Base-by-base conservation (phyloP, 805 yeast species). In the Saccharomycopsis schoenii region DNA sequence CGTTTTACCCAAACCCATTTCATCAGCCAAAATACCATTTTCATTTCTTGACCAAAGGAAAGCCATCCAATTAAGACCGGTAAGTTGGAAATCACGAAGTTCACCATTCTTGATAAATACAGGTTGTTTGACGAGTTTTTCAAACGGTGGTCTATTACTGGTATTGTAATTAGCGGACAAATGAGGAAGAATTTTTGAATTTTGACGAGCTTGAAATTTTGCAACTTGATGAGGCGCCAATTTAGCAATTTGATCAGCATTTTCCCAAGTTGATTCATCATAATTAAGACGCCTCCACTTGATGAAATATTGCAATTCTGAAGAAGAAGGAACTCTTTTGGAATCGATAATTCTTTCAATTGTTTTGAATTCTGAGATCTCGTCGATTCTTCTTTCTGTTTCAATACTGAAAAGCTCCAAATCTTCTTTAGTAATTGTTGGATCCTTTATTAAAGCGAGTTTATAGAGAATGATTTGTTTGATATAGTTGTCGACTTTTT, bases 21-120 rank as follows among this genome's bases (percentile, higher is more conserved):
- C 99, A 76, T 94, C 99, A 4, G 99, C 99, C 51, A 94, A 76
- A 58, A 94, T 94, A 60, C 99, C 98, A 72, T 94, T 94, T 75
- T 94, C 97, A 73, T 93, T 89, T 68, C 97, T 83, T 3, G 97
- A 89, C 99, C 99, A 94, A 64, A 94, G 76, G 71, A 93, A 94
- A 0, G 99, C 99, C 99, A 94, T 94, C 99, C 99, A 94, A 73
- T 94, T 94, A 64, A 94, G 80, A 61, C 99, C 99, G 0, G 99
- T 94, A 72, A 94, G 80, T 77, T 94, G 99, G 81, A 94, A 94
- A 75, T 94, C 99, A 72, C 99, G 83, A 65, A 94, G 79, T 71
- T 88, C 94, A 58, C 97, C 97, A 69, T 87, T 85, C 71, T 91
- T 91, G 66, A 94, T 85, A 69, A 87, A 94, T 14, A 85, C 79